phyloP scores from a whole-genome alignment of 352 stramenopile species.

The Pythium brassicae region DNA sequence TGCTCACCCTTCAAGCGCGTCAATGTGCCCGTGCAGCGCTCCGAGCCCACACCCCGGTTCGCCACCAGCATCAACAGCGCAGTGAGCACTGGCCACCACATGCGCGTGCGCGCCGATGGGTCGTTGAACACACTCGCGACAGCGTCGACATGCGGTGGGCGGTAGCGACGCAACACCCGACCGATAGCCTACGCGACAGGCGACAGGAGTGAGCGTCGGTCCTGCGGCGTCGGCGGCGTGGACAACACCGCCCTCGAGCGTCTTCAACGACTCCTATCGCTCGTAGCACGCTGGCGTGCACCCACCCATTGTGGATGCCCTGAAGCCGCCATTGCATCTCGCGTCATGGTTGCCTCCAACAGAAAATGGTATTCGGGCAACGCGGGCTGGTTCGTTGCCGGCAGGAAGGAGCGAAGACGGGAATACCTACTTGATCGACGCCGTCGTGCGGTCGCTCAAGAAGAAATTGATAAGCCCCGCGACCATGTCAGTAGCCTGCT shows the following conservation, averaged over 20 bases:
- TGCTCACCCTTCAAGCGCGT: slow-evolving; percentile 64
- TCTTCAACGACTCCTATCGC: slow-evolving; percentile 56
- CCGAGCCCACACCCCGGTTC: slow-evolving; percentile 76
- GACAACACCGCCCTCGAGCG: slow-evolving; percentile 48
- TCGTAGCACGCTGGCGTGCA: slow-evolving; percentile 30
- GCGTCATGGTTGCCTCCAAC: slow-evolving; percentile 86
- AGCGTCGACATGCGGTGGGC: slow-evolving; percentile 3
- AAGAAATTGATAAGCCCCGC: slow-evolving; percentile 81
- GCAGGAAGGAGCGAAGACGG: slow-evolving; percentile 42
- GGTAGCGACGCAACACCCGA: too few species aligned
- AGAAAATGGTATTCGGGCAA: slow-evolving; percentile 87
- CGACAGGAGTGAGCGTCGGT: slow-evolving; percentile 24
- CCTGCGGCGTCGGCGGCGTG: slow-evolving; percentile 23
- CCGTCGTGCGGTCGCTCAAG: slow-evolving; percentile 60
- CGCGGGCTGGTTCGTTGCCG: slow-evolving; percentile 38
- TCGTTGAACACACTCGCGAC: slow-evolving; percentile 52
- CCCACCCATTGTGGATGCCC: too few species aligned
- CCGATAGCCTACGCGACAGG: slow-evolving; percentile 6
- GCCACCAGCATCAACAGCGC: slow-evolving; percentile 92
- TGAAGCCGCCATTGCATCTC: too few species aligned
- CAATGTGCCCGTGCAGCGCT: slow-evolving; percentile 72
- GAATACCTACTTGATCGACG: slow-evolving; percentile 69
- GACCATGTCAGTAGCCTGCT: slow-evolving; percentile 69
- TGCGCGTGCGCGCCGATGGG: slow-evolving; percentile 57
- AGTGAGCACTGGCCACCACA: slow-evolving; percentile 96